Evolutionary conservation across 352 stramenopile genomes (phyloP).

Genomic region (Phytophthora cryptogea): DNA sequence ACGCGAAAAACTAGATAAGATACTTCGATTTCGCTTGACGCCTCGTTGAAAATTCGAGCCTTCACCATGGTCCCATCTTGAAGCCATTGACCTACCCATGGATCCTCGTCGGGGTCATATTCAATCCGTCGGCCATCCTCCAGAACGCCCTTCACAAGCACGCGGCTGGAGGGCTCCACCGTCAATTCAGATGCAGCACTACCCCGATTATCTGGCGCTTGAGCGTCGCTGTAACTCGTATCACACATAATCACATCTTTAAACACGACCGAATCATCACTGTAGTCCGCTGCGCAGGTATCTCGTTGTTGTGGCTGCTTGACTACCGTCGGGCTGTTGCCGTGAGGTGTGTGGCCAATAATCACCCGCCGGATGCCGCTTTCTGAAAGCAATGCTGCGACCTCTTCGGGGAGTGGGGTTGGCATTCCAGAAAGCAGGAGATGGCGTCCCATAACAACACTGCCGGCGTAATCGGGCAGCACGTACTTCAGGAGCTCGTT

Average conservation of each 20-base stretch:
- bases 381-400: conserved; percentile 59
- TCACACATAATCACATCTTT: conserved; percentile 91
- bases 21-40: conserved; percentile 14
- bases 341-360: conserved; percentile 92
- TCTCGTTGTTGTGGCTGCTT: conserved; percentile 43
- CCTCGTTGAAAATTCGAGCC: conserved; percentile 43
- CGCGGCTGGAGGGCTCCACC: conserved; percentile 53
- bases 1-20: conserved; percentile 71
- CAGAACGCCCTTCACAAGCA: conserved; percentile 61
- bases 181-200: conserved; percentile 77
- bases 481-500: conserved; percentile 78
- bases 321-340: conserved; percentile 90
- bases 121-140: conserved; percentile 49
- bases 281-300: conserved; percentile 16
- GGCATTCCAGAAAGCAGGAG: conserved; percentile 83
- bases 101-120: conserved; percentile 45
- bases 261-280: conserved; percentile 36
- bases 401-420: conserved; percentile 41
- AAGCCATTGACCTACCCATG: conserved; percentile 53
- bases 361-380: conserved; percentile 87
- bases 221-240: conserved; percentile 91
- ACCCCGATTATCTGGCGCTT: conserved; percentile 75
- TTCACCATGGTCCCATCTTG: conserved; percentile 69
- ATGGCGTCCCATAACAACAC: conserved; percentile 77
- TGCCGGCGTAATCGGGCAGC: conserved; percentile 56